Base-by-base conservation (phyloP, 306 rosid species). In the Vigna hirtella region DNA sequence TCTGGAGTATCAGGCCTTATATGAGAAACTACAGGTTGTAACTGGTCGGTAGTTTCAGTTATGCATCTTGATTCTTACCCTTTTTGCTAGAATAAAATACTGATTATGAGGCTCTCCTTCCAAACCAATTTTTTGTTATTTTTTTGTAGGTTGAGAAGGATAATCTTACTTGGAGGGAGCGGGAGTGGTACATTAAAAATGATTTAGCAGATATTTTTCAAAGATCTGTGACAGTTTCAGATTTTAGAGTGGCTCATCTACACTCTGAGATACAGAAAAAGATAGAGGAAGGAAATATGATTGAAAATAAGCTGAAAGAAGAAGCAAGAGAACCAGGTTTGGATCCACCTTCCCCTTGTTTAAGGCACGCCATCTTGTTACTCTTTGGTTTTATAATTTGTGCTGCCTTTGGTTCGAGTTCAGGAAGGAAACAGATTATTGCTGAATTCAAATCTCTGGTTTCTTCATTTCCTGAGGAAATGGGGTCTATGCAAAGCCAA, bases 21-120 rank as follows among this genome's bases (percentile, higher is more conserved):
- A 82, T 13, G 93, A 93, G 92, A 95, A 91, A 90, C 93, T 91
- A 79, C 99, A 95, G 99, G 99, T 95, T 87, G 97, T 91, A 81
- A 89, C 88, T 89, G 90, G 93, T 93, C 73, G 93, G 90, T 90
- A 93, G 93, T 88, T 91, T 89, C 83, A 87, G 86, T 85, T 85
- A 24, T 85, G 74, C 89, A 81, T 77, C 78, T 53, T 55, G 61
- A 51, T 74, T 76, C 47, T 45, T 67, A 4, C 80, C 77, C 56
- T 38, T 42, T 69, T 80, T 64, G n/a, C 64, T 52, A 73, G 52
- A 71, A 18, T 81, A 52, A 63, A 57, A 51, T 80, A 74, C 73
- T 87, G 72, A 80, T 51, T 74, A 81, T 85, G 85, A 38, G 15
- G 34, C 40, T 17, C 47, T 40, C 57, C 36, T 36, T 0, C 34